Base-by-base conservation (phyloP, 805 yeast genomes). In the Yamadazyma phyllophila region DNA sequence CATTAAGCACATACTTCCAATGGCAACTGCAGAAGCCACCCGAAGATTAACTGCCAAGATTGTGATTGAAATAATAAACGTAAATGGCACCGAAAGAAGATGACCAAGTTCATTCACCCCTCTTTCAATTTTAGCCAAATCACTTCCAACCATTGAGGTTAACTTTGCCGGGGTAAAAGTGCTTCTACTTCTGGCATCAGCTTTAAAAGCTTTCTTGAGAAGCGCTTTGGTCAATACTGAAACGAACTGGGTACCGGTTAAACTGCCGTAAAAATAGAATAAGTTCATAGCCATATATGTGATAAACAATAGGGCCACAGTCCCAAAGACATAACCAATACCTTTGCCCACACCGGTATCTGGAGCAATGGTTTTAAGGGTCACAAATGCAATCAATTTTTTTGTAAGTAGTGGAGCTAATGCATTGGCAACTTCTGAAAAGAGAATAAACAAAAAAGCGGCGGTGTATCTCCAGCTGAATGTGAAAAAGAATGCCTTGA, bases 121-220 rank as follows among this genome's bases (percentile, higher is more conserved):
- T 50, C 85, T 73, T 61, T 88, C 96, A 26, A 89, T 74, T 57
- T 96, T 80, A 12, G 91, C 77, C 29, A 88, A 69, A 60, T 90
- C 97, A 2, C 95, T 81, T 49, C 94, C 86, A 57, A 88, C 76
- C 58, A 88, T 63, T 7, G 90, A 80, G 24, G 95, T 87, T 45
- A 89, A 74, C 49, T 77, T 80, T 39, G 92, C 83, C 15, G 80
- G 74, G 1, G 96, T 82, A 56, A 67, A 87, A 49, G 74, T 67
- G 49, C 76, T 74, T 43, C 76, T 76, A 4, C 90, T 77, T 39
- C 69, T 71, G 9, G 81, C 74, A 48, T 82, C 77, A 9, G 88
- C 67, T 39, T 60, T 69, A 52, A 87, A 78, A 12, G 91, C 74
- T 61, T 89, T 90, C 43, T 76, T 77, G 49, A 86, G 71, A 13